phyloP scores from a whole-genome alignment of 371 early-diverging fungal genomes.

The Mortierella sp. region DNA sequence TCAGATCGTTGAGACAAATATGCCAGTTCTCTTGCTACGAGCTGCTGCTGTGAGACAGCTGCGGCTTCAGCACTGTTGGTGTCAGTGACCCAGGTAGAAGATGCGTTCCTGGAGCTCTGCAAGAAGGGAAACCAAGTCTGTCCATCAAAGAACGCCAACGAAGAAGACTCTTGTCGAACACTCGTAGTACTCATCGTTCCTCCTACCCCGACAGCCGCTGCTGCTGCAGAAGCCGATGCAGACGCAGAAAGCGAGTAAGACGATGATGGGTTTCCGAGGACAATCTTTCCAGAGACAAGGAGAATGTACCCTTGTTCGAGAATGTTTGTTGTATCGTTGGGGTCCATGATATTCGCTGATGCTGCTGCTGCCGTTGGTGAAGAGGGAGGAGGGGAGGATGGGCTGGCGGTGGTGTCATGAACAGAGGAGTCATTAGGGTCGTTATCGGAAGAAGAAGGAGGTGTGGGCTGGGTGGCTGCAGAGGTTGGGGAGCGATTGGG shows the following conservation, averaged over 20 bases:
- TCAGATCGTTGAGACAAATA: not conserved
- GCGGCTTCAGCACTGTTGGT: not conserved
- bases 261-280: conserved; percentile 36
- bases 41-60: not conserved
- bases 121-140: conserved; percentile 76
- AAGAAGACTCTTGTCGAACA: conserved; percentile 43
- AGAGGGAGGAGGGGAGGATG: not conserved
- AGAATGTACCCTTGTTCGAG: conserved; percentile 49
- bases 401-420: not conserved
- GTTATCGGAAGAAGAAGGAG: conserved; percentile 8
- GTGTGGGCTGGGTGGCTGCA: not conserved
- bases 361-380: not conserved
- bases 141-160: conserved; percentile 77
- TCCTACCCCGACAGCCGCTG: too few species aligned
- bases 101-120: conserved; percentile 60
- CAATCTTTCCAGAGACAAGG: conserved; percentile 39
- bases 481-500: conserved; percentile 22
- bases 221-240: conserved; percentile 14
- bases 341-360: not conserved
- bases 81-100: not conserved
- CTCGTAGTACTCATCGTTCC: conserved; percentile 13
- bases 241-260: conserved; percentile 20
- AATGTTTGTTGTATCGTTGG: conserved; percentile 36
- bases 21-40: not conserved
- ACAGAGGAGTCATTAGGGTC: conserved; percentile 6